phyloP scores from a whole-genome alignment of 2,329 filamentous ascomycete genomes.

The Monosporascus cannonballus region DNA sequence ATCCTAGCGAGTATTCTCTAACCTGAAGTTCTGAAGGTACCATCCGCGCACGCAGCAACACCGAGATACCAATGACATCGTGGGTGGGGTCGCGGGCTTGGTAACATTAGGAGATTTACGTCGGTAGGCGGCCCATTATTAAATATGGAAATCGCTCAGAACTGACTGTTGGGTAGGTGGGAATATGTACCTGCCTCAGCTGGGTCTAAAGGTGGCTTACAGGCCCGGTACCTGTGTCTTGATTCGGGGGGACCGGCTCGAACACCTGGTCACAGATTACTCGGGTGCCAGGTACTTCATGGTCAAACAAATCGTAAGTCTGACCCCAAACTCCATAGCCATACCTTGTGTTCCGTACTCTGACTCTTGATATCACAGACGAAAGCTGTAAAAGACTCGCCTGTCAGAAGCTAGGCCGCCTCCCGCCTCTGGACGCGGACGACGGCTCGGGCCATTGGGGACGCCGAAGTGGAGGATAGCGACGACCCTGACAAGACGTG shows the following conservation, averaged over 20 bases:
- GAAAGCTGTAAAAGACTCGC: slow-evolving; percentile 1
- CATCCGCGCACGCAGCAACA: slow-evolving; percentile 4
- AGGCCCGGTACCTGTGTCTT: slow-evolving; percentile 6
- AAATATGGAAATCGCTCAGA: too few species aligned
- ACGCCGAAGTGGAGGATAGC: background rate
- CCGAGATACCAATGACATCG: slow-evolving; percentile 3
- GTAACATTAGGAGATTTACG: slow-evolving; percentile 4
- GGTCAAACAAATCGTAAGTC: slow-evolving; percentile 4
- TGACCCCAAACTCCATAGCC: too few species aligned
- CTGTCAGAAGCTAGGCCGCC: background rate
- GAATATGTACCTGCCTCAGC: slow-evolving; percentile 4
- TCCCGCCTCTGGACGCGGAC: background rate
- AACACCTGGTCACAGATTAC: slow-evolving; percentile 8
- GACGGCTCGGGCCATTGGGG: background rate
- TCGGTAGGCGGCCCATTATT: background rate
- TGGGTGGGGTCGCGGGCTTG: slow-evolving; percentile 2
- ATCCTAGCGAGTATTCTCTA: too few species aligned
- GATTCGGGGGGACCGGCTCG: slow-evolving; percentile 4
- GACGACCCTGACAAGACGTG: background rate
- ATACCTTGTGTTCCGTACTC: too few species aligned
- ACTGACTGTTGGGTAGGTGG: too few species aligned
- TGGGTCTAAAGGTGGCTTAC: slow-evolving; percentile 7
- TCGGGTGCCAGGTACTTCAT: slow-evolving; percentile 5
- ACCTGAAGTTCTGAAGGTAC: background rate
- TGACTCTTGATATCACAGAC: background rate